Evolutionary conservation across 78 protist species (phyloP).

Genomic region (Cavenderia fasciculata): DNA sequence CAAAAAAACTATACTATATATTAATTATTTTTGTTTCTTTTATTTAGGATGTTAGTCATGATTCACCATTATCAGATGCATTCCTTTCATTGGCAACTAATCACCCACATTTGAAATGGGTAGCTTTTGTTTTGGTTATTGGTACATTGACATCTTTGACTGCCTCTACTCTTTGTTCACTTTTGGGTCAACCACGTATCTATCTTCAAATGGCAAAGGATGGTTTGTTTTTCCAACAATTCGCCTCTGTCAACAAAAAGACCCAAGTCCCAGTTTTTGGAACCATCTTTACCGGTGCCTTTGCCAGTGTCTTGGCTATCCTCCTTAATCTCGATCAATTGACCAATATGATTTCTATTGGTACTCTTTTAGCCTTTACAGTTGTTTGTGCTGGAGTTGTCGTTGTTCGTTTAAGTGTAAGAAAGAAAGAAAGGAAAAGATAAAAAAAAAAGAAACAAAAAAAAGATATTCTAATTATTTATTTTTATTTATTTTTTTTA

Average conservation of each 20-base stretch:
- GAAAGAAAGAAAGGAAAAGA: too few relatives aligned
- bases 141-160: constrained; percentile 79
- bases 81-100: neutral
- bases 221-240: constrained; percentile 71
- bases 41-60: neutral
- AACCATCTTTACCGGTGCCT: constrained; percentile 72
- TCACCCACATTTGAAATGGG: constrained; percentile 60
- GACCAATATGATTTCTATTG: constrained; percentile 75
- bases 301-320: constrained; percentile 60
- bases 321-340: constrained; percentile 25
- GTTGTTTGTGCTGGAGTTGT: constrained; percentile 82
- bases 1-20: neutral
- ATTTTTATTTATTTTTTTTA: neutral
- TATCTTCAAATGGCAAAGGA: constrained; percentile 83
- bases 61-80: constrained; percentile 34
- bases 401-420: constrained; percentile 34
- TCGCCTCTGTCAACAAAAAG: constrained; percentile 30
- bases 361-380: constrained; percentile 80
- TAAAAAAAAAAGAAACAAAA: neutral
- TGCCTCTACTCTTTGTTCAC: constrained; percentile 73
- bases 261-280: constrained; percentile 67
- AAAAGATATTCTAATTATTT: neutral
- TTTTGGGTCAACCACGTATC: constrained; percentile 85
- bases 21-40: neutral
- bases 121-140: constrained; percentile 16